Evolutionary conservation across 306 rosid genomes (phyloP), one percentile per base, ranked within the genome.

Genomic region (Vigna radiata): DNA sequence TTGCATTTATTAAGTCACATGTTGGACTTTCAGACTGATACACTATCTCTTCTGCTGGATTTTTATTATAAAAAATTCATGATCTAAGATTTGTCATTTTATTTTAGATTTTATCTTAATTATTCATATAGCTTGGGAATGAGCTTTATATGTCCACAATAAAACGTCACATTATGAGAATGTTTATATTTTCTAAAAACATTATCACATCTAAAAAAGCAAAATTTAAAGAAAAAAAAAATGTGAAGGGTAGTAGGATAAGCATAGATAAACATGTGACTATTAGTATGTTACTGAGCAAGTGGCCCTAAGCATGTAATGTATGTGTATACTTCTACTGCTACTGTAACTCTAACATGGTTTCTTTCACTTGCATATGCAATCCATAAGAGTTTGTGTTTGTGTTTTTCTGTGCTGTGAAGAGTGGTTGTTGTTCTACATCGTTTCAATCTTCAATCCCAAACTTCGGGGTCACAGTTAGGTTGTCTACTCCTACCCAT

Each of bases 401-500:
- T 72, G 18, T 44, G 31, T 7, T 12, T 68, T 37, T 48, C 11
- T 41, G 67, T 31, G 49, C 19, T 59, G 41, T 75, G 79, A 55
- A 73, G 83, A 68, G 70, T 75, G 46, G 77, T 72, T 67, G 56
- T 83, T 69, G 54, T 78, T 67, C 16, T n/a, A 27, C 56, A n/a
- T 75, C 82, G 79, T 80, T 87, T 80, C 50, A 62, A 76, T 44
- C 54, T 10, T 37, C 10, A 2, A 53, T 48, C 65, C 73, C 15
- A 33, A 47, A 17, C 25, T 61, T 82, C 72, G 64, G 54, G 47
- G 74, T 80, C 76, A 53, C 49, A 74, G 46, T 71, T 87, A 79
- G 84, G 80, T 85, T 78, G 68, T 59, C 55, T 59, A 76, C 73
- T 81, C 83, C 81, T 77, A 85, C 79, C 75, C 70, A 21, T 55